Base-by-base conservation (phyloP, 1,284 basidiomycete genomes). In the Trichosporon asahii region DNA sequence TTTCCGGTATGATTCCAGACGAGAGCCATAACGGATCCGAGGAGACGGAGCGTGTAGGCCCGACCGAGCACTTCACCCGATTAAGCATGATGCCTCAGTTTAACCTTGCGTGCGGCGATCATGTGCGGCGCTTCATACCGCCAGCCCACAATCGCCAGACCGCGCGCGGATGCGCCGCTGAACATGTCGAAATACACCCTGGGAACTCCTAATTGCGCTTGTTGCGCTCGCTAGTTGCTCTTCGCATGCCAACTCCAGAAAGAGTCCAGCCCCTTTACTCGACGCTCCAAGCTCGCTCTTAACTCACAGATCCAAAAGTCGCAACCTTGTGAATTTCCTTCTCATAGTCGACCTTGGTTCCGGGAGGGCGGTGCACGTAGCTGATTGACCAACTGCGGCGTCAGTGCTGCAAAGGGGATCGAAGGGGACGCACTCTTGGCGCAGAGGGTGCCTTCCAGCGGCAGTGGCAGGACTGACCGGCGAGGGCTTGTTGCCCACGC, bases 281-380 rank as follows among this genome's bases (percentile, higher is more conserved):
- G n/a, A n/a, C n/a, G n/a, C n/a, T n/a, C n/a, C n/a, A n/a, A n/a
- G n/a, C n/a, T n/a, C n/a, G n/a, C n/a, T n/a, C n/a, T n/a, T n/a
- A n/a, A 76, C 80, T 68, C 71, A 81, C 83, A 55, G 84, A 84
- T 63, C 83, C 83, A 71, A 84, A 84, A 3, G 82, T 83, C n/a
- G 83, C 84, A 31, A 84, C 80, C 70, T 79, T 76, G 65, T 78
- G 78, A 44, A 84, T 84, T 74, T 82, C 80, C 73, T 84, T 83
- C 72, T 83, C 84, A 66, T 84, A 84, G 55, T 83, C 82, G 61
- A 82, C 77, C 68, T 84, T 84, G 9, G 82, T 78, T 3, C 79
- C 81, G 5, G 81, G 80, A n/a, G 80, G 80, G 63, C 84, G 76
- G 70, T 84, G 81, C 9, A 84, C 80, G 70, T 83, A 84, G 31